These are phyloP conservation scores for Boletus fagicola DNA, from an alignment of 768 basidiomycete genomes.

Conservation along the genomic window DNA sequence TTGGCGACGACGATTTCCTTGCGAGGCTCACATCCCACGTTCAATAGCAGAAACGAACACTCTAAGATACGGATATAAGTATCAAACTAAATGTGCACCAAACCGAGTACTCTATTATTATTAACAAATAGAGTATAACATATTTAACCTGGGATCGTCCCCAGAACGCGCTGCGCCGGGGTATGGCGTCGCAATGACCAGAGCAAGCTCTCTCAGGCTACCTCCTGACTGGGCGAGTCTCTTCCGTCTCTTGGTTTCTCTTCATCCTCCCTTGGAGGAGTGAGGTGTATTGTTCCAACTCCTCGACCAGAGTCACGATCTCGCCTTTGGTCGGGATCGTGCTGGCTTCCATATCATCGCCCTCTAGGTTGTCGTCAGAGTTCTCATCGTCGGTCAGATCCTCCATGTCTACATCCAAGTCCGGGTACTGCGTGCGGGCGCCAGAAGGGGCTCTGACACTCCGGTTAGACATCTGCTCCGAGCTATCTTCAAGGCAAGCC, in stretches of 20 bases:
- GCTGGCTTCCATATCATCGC: constrained; percentile 1
- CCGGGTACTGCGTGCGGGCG: background rate
- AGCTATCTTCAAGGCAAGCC: constrained; percentile 37
- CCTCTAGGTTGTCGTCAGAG: constrained; percentile 4
- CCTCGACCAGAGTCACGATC: constrained; percentile 47
- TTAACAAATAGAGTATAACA: constrained; percentile 30
- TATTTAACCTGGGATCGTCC: constrained; percentile 8
- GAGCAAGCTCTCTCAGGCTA: constrained; percentile 15
- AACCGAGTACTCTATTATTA: constrained; percentile 18
- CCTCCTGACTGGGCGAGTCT: background rate
- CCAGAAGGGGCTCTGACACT: background rate
- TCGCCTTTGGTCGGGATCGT: constrained; percentile 31
- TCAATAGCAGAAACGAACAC: constrained; percentile 4
- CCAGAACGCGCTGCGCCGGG: constrained; percentile 10
- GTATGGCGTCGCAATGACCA: constrained; percentile 1
- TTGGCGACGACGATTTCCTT: constrained; percentile 49
- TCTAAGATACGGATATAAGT: constrained; percentile 9
- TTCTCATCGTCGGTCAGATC: constrained; percentile 11
- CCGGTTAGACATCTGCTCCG: constrained; percentile 9
- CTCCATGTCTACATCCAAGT: constrained; percentile 23
- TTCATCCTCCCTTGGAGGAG: constrained; percentile 57
- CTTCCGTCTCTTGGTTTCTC: constrained; percentile 30
- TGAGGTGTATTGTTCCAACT: constrained; percentile 57
- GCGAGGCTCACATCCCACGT: constrained; percentile 21
- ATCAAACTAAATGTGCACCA: constrained; percentile 13